phyloP scores from a whole-genome alignment of 2,329 filamentous ascomycete genomes.

The Phyllachora maydis region DNA sequence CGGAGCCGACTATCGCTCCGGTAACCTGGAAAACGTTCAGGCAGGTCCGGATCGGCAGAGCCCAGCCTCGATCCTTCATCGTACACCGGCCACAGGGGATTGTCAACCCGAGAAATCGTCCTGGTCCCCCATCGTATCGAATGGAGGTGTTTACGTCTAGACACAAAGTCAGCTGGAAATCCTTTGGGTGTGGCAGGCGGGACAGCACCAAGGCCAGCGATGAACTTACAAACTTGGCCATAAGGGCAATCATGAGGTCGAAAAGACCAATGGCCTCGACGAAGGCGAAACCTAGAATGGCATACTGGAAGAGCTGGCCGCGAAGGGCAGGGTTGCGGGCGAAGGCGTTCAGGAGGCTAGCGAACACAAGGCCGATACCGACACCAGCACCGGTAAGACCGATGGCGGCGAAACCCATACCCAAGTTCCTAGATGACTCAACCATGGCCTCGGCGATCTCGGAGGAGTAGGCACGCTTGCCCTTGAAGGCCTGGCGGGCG shows the following conservation, averaged over 20 bases:
- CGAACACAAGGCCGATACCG: slow-evolving; percentile 90
- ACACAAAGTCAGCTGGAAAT: too few species aligned
- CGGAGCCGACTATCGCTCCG: too few species aligned
- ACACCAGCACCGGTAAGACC: slow-evolving; percentile 86
- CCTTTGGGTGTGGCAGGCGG: too few species aligned
- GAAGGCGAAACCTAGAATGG: slow-evolving; percentile 91
- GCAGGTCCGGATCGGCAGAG: too few species aligned
- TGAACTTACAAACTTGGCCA: slow-evolving; percentile 65
- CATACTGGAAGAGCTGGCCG: slow-evolving; percentile 90
- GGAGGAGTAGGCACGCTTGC: slow-evolving; percentile 64
- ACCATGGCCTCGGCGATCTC: slow-evolving; percentile 78
- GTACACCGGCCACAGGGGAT: too few species aligned
- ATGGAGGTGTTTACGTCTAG: slow-evolving; percentile 9
- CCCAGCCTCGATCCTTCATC: too few species aligned
- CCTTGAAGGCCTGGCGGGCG: slow-evolving; percentile 40
- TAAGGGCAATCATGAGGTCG: slow-evolving; percentile 83
- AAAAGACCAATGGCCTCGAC: slow-evolving; percentile 82
- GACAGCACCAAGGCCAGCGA: too few species aligned
- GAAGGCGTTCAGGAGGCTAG: slow-evolving; percentile 70
- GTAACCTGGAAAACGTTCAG: too few species aligned
- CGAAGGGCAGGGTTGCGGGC: slow-evolving; percentile 88
- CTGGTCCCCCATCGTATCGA: too few species aligned
- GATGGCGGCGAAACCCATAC: slow-evolving; percentile 78
- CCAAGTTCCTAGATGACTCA: slow-evolving; percentile 78
- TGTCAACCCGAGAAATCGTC: too few species aligned